Percentiles rank a stretch among this genome's conserved stretches.
Evolutionary conservation across 495 filamentous ascomycete species (phyloP).

Genomic region (Penicillium lividum): DNA sequence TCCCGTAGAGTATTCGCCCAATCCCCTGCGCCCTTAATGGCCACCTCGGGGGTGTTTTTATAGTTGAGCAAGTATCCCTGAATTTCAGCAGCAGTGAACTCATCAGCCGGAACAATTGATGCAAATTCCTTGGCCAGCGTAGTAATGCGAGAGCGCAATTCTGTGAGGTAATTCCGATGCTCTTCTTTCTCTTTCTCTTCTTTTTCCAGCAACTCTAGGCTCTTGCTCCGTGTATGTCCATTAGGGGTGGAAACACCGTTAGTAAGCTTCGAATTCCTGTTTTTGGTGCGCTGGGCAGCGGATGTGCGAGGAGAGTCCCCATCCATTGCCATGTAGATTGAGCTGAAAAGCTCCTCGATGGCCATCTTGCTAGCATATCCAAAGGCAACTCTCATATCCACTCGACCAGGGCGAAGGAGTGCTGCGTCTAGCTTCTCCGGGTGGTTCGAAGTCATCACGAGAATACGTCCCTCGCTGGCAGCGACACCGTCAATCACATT

Average conservation of each 20-base stretch:
- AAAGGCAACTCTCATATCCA: conserved; percentile 75
- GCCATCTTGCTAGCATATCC: conserved; percentile 62
- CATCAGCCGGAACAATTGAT: conserved; percentile 56
- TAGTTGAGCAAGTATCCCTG: conserved; percentile 74
- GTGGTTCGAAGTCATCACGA: conserved; percentile 88
- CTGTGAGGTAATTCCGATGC: conserved; percentile 3
- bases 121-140: conserved; percentile 60
- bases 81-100: conserved; percentile 75
- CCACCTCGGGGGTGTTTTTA: conserved; percentile 61
- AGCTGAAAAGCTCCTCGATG: conserved; percentile 66
- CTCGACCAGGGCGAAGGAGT: conserved; percentile 72
- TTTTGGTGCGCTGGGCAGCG: background rate
- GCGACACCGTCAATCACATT: conserved; percentile 84
- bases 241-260: background rate
- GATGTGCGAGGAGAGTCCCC: conserved; percentile 22
- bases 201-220: background rate
- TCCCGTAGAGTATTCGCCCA: conserved; percentile 61
- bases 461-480: conserved; percentile 70
- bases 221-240: background rate
- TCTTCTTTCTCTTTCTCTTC: conserved; percentile 8
- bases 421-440: conserved; percentile 73
- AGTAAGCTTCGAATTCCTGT: conserved; percentile 2
- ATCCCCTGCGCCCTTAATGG: conserved; percentile 53
- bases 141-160: conserved; percentile 31
- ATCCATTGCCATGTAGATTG: conserved; percentile 60